Percentiles rank a stretch among this genome's conserved stretches.
These are phyloP conservation scores for Oxytropis ochrocephala DNA, from an alignment of 306 rosid species.

Conservation along the genomic window DNA sequence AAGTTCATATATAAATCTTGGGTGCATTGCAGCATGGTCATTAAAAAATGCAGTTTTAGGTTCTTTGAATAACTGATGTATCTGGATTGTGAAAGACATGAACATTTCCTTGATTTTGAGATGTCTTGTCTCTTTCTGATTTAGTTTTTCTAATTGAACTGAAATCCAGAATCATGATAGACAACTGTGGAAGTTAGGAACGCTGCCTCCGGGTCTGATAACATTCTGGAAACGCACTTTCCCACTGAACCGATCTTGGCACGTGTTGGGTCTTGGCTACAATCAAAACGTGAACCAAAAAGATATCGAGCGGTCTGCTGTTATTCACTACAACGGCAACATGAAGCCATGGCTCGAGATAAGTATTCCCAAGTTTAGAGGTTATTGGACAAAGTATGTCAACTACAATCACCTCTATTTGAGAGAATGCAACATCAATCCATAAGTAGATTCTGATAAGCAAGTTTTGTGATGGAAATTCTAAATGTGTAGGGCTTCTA, in stretches of 20 bases:
- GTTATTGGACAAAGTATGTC: slow-evolving; percentile 68
- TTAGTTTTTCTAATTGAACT: neutral
- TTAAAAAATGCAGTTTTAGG: too few species aligned
- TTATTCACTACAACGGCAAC: slow-evolving; percentile 88
- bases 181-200: slow-evolving; percentile 91
- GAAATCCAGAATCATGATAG: slow-evolving; percentile 74
- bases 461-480: slow-evolving; percentile 33
- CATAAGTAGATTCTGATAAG: slow-evolving; percentile 30
- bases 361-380: slow-evolving; percentile 74
- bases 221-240: slow-evolving; percentile 87
- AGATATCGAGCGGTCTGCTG: slow-evolving; percentile 76
- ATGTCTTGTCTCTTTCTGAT: slow-evolving; percentile 5
- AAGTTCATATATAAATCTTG: neutral
- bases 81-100: neutral
- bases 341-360: slow-evolving; percentile 98
- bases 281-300: slow-evolving; percentile 53
- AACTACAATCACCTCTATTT: slow-evolving; percentile 59
- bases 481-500: slow-evolving; percentile 40
- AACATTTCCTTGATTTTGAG: neutral
- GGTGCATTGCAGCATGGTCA: neutral
- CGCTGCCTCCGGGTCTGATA: slow-evolving; percentile 93
- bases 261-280: slow-evolving; percentile 86
- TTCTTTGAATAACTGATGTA: too few species aligned
- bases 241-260: slow-evolving; percentile 73
- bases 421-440: slow-evolving; percentile 90